Base-by-base conservation (phyloP, 192 early-diverging fungal species). In the Thamnidium elegans region DNA sequence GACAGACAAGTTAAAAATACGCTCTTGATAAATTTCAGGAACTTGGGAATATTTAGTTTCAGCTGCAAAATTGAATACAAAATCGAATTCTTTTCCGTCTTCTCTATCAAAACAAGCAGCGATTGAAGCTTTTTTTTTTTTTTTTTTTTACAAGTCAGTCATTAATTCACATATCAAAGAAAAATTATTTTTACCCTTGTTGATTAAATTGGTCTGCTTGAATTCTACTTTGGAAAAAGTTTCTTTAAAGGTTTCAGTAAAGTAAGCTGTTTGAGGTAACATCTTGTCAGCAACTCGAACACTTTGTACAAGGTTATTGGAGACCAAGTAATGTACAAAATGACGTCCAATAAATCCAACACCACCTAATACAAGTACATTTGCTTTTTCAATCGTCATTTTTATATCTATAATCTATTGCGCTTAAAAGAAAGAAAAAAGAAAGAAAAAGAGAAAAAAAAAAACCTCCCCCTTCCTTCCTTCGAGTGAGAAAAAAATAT, bases 11-110 rank as follows among this genome's bases (percentile, higher is more conserved):
- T 82, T 79, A 55, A 75, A 83, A 26, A 92, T 85, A 15, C 90
- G 86, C 54, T 95, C 91, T 48, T 94, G 84, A 66, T 95, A 95
- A 23, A 95, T 77, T 61, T 87, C 87, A 14, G 89, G 80, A 0
- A 87, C 74, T 70, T 93, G 94, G 0, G 91, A 92, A 78, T 95
- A 98, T 69, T 96, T 96, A 55, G 87, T 92, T 73, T 98, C 96
- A 17, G 87, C 87, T n/a, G 94, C 96, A 69, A 92, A 83, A 77
- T 98, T 95, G 78, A 97, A 86, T 11, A 98, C 96, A 69, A 89
- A 93, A 78, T 98, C 96, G 78, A 88, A 98, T 36, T 78, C 67
- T 2, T 69, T 70, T 4, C 83, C 86, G 65, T 92, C 87, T 30
- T 84, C 80, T 36, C 80, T 76, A 13, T 79, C 79, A 74, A 92